A percentile compares a stretch with the other conserved stretches of the same genome.
Evolutionary conservation across 2,329 filamentous ascomycete species (phyloP).

Genomic region (Cryphonectria radicalis): DNA sequence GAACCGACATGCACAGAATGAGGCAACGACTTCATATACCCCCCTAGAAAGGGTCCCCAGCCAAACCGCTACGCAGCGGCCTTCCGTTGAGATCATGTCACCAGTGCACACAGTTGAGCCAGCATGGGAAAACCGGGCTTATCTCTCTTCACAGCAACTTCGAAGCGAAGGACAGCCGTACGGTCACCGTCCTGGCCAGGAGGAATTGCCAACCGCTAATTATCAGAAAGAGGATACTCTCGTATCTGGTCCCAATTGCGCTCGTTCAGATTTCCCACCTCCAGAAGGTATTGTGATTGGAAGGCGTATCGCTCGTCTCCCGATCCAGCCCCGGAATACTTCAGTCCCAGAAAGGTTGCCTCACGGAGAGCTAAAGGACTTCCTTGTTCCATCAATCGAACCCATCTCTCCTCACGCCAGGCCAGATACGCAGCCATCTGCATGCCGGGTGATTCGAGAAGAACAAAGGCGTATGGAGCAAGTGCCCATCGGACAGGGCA

Average conservation of each 20-base stretch:
- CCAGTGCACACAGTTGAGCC: slow-evolving; percentile 23
- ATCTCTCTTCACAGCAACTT: slow-evolving; percentile 28
- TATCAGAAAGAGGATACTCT: slow-evolving; percentile 1
- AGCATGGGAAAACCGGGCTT: slow-evolving; percentile 23
- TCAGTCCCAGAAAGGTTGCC: slow-evolving; percentile 32
- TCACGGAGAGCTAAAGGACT: slow-evolving; percentile 44
- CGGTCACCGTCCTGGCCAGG: slow-evolving; percentile 6
- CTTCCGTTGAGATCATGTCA: slow-evolving; percentile 22
- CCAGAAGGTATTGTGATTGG: slow-evolving; percentile 22
- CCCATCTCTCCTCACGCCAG: slow-evolving; percentile 42
- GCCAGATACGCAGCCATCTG: slow-evolving; percentile 23
- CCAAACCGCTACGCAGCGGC: slow-evolving; percentile 27
- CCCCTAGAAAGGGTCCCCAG: slow-evolving; percentile 29
- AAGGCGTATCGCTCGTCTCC: slow-evolving; percentile 24
- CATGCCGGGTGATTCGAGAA: slow-evolving; percentile 21
- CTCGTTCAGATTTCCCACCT: slow-evolving; percentile 15
- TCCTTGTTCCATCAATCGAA: slow-evolving; percentile 53
- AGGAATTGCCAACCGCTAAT: slow-evolving; percentile 17
- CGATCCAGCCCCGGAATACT: slow-evolving; percentile 19
- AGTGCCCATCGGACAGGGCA: slow-evolving; percentile 28
- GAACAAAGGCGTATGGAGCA: slow-evolving; percentile 25
- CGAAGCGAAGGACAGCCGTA: slow-evolving; percentile 7
- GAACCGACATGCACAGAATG: slow-evolving; percentile 34
- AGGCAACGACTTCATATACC: slow-evolving; percentile 12
- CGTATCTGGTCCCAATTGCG: background rate